Evolutionary conservation across 257 asterid species (phyloP).

Genomic region (Fraxinus americana): DNA sequence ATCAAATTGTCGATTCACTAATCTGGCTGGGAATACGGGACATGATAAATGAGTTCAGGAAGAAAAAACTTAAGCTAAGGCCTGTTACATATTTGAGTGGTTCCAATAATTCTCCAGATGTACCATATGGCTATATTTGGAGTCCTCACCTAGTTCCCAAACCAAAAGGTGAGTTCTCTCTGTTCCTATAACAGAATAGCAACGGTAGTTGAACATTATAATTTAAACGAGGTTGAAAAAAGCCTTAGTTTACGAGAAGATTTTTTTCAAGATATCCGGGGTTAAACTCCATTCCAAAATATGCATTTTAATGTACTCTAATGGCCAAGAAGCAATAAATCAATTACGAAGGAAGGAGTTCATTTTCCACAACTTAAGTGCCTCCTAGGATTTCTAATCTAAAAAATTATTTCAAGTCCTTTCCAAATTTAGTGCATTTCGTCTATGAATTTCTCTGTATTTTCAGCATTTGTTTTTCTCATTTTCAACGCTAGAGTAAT

Average conservation of each 20-base stretch:
- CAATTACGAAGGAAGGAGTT: background rate
- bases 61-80: constrained; percentile 72
- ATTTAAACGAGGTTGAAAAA: background rate
- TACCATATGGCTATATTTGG: constrained; percentile 90
- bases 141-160: constrained; percentile 95
- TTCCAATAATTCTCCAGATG: constrained; percentile 50
- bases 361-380: background rate
- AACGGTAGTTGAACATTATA: background rate
- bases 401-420: background rate
- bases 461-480: background rate
- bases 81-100: constrained; percentile 79
- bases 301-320: background rate
- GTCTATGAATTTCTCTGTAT: too few relatives aligned
- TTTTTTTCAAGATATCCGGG: background rate
- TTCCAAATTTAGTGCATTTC: background rate
- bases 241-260: background rate
- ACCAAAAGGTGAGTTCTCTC: constrained; percentile 66
- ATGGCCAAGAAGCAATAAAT: background rate
- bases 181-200: constrained; percentile 5
- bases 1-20: constrained; percentile 82
- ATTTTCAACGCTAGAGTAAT: background rate
- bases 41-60: constrained; percentile 84
- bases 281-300: background rate
- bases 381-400: background rate
- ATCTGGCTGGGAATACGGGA: constrained; percentile 95